Base-by-base conservation (phyloP, 2,329 filamentous ascomycete species). In the Ceratocystis colombiana region DNA sequence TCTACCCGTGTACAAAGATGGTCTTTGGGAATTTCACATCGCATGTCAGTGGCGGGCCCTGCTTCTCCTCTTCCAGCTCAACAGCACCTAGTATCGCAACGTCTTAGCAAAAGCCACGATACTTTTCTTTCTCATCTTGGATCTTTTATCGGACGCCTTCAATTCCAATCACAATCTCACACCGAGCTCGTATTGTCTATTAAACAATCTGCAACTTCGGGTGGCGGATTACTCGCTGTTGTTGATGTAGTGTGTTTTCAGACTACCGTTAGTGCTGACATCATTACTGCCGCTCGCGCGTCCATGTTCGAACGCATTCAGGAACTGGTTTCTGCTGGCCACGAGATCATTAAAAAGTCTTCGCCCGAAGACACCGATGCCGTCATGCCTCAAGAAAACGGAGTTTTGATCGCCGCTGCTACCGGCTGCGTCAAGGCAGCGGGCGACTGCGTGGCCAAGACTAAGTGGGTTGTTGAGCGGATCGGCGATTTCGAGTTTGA, bases 401-500 rank as follows among this genome's bases (percentile, higher is more conserved):
- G 84, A 70, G 82, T 86, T 33, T 80, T 96, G 50, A 82, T 94
- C 41, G 80, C 83, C 68, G 89, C 90, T 22, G 91, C 91, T 7
- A 96, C 91, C 5, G 86, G 84, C 68, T 96, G 92, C 73, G 92
- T 99, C 30, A 87, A 90, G 70, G 88, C 90, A 25, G 91, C 92
- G 57, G 93, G 93, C 50, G 91, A 96, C 71, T 96, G 93, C 74
- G 88, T 96, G 22, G 87, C 88, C 5, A 93, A 92, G 76, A 88
- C 92, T 10, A 90, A 90, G 71, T 82, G 84, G 73, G 85, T 95
- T 57, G 88, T 99, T 67, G 91, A 96, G 75, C 83, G 88, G 68
- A 90, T 94, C 69, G 91, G 92, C 22, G 92, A 96, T 74, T 96
- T 96, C 70, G 91, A 96, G 74, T 85, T 92, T 70, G 90, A 96